Evolutionary conservation across 2,329 filamentous ascomycete species (phyloP), one percentile per base, ranked within the genome.

Genomic region (Thermoascus crustaceus): DNA sequence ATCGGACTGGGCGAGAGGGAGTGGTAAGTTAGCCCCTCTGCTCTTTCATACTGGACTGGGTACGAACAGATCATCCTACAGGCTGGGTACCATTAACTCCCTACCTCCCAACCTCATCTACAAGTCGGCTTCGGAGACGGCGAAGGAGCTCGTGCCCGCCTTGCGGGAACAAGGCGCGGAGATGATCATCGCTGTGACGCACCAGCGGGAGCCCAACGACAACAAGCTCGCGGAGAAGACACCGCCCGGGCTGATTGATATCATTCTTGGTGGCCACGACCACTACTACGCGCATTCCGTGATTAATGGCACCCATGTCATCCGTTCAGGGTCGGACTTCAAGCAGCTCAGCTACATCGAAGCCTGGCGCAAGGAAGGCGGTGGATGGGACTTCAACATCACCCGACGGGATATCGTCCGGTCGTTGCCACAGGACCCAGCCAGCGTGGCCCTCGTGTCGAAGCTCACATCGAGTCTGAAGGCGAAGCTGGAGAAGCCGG

Each of bases 301-400:
- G 37, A 73, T 91, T 57, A 87, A 88, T 41, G 81, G 80, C 6
- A 84, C 77, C 0, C 87, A 94, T 50, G 76, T 94, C 2, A 67
- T 95, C n/a, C 76, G 88, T 2, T 93, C 85, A 0, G 87, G 88
- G 0, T 85, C 80, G 11, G 88, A 95, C 57, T 95, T 94, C 64
- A 93, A 91, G 62, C 84, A 95, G 55, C 67, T 94, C 21, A 91
- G 84, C 54, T 94, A 94, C 53, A 73, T 95, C 34, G 85, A 94
- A 57, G 82, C 77, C 1, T 75, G 84, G 47, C 71, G 76, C 14
- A 76, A 72, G 43, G 38, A 55, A 1, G 57, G 63, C 19, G 67
- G 43, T 48, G 72, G 72, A 11, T 94, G 86, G 86, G 76, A 89
- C 44, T 80, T 93, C 47, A 76, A 80, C 42, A 89, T 94, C 42